Base-by-base conservation (phyloP, 805 yeast species). In the Suhomyces tanzawaensis region DNA sequence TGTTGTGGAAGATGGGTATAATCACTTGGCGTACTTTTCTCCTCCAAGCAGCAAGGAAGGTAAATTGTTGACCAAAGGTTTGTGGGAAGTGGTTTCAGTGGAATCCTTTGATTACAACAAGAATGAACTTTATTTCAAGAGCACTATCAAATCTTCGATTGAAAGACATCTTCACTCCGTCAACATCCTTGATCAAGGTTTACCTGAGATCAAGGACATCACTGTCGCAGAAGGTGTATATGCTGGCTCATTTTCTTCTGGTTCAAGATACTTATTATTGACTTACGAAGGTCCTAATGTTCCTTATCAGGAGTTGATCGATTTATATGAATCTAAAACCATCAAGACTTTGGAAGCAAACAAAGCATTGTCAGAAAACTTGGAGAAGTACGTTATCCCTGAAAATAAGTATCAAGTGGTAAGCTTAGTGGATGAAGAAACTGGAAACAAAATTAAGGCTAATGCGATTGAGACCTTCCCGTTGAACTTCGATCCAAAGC, bases 51-150 rank as follows among this genome's bases (percentile, higher is more conserved):
- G 72, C 23, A 24, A 15, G 1, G 30, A 31, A 4, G 79, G 79
- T 1, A 68, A 72, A 18, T 58, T 82, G 4, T 57, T 83, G 16
- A 71, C 95, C 5, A 41, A 49, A 1, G 99, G 99, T 5, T 62
- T 74, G 1, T 93, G 96, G 95, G 99, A 93, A 59, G 95, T 93
- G n/a, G 74, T 48, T 31, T 63, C 74, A 6, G 90, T 87, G 1
- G 79, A 84, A 2, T 66, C 82, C 2, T 80, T 66, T 51, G 79
- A 80, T 41, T 50, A 58, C 27, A 69, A 60, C n/a, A 60, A 58
- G 3, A 66, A 76, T 37, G 55, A 60, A 4, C 59, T 85, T 3
- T 82, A 73, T 50, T 93, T 80, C 57, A 54, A 80, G 6, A 82
- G 91, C 4, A 87, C 98, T 0, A 76, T 78, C 53, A 79, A 79